phyloP scores from a whole-genome alignment of 768 basidiomycete species.

The Lactarius akahatsu region DNA sequence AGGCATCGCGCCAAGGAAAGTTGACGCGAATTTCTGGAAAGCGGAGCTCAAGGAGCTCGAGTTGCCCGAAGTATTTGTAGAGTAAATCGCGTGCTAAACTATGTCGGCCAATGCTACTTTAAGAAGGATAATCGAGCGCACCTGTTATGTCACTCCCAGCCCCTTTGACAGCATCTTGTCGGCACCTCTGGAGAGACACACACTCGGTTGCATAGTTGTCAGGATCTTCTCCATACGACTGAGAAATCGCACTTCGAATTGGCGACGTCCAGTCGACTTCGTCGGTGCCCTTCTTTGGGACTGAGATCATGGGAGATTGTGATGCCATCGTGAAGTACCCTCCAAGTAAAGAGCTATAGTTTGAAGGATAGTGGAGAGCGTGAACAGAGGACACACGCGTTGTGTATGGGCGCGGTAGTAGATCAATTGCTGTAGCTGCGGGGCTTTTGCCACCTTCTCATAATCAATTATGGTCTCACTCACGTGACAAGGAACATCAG shows the following conservation, averaged over 20 bases:
- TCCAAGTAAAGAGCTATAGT: not conserved
- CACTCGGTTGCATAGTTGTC: conserved; percentile 86
- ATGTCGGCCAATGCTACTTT: not conserved
- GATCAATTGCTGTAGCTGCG: not conserved
- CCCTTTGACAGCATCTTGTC: conserved; percentile 94
- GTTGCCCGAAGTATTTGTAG: conserved; percentile 99
- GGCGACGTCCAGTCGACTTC: conserved; percentile 96
- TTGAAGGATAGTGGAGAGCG: not conserved
- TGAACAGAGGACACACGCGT: not conserved
- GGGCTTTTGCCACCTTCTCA: not conserved
- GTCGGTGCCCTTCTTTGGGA: conserved; percentile 92
- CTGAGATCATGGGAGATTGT: conserved; percentile 86
- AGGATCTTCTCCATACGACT: conserved; percentile 92
- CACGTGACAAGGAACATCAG: not conserved
- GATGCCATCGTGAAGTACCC: conserved; percentile 51
- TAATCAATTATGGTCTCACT: not conserved
- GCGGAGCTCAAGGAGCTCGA: conserved; percentile 93
- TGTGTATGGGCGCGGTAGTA: not conserved
- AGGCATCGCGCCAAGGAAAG: conserved; percentile 97
- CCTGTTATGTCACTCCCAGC: conserved; percentile 97
- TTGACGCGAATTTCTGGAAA: conserved; percentile 96
- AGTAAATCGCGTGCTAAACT: conserved; percentile 82
- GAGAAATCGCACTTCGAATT: conserved; percentile 80
- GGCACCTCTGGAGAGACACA: conserved; percentile 79
- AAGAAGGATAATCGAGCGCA: conserved; percentile 37